Percentiles rank a stretch among this genome's conserved stretches.
Evolutionary conservation across 2,329 filamentous ascomycete species (phyloP).

Genomic region (Talaromyces sp.): DNA sequence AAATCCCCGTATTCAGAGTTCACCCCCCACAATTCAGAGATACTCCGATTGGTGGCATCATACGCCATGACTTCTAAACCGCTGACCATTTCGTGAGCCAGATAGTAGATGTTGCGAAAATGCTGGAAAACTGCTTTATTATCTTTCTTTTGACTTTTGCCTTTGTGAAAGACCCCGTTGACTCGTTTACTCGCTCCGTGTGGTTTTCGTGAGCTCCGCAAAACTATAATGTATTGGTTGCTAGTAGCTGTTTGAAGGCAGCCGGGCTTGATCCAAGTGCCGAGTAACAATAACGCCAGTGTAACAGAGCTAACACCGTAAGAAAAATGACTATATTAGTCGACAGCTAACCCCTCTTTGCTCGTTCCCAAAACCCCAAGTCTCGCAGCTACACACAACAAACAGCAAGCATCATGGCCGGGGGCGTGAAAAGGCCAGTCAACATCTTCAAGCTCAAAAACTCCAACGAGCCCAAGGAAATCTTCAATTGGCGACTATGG

Average conservation of each 20-base stretch:
- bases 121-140: background rate
- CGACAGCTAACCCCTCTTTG: background rate
- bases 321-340: background rate
- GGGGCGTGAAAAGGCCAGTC: slow-evolving; percentile 41
- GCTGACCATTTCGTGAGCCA: background rate
- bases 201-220: background rate
- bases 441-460: slow-evolving; percentile 56
- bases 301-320: background rate
- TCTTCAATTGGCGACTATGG: slow-evolving; percentile 74
- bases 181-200: background rate
- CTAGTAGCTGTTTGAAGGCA: background rate
- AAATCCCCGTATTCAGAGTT: background rate
- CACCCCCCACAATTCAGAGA: background rate
- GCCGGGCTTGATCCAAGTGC: background rate
- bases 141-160: background rate
- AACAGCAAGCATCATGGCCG: slow-evolving; percentile 24
- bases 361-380: background rate
- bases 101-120: background rate
- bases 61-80: background rate
- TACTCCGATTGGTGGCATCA: background rate
- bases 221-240: background rate
- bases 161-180: background rate
- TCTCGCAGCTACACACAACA: background rate
- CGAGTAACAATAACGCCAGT: background rate
- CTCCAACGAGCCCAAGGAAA: slow-evolving; percentile 60